Evolutionary conservation across 768 basidiomycete species (phyloP).

Genomic region (Suillus hirtellus): DNA sequence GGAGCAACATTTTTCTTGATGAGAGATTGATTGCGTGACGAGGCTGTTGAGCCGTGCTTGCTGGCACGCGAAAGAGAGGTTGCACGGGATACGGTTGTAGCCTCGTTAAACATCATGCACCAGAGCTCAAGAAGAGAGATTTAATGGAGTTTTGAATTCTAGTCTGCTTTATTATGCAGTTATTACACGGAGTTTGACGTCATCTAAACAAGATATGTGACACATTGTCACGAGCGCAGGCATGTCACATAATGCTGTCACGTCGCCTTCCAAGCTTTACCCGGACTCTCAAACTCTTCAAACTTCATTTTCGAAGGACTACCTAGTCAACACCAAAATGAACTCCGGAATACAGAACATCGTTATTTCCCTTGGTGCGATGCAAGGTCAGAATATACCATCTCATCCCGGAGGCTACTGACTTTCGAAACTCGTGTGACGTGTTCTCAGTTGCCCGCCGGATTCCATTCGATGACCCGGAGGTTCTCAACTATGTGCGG

Average conservation of each 20-base stretch:
- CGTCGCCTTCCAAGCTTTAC: slow-evolving; percentile 10
- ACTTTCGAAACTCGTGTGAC: slow-evolving; percentile 2
- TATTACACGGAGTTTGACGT: slow-evolving; percentile 3
- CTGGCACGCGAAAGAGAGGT: slow-evolving; percentile 69
- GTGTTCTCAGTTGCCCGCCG: slow-evolving; percentile 73
- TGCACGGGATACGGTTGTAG: slow-evolving; percentile 61
- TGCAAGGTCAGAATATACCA: slow-evolving; percentile 65
- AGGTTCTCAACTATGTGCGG: slow-evolving; percentile 79
- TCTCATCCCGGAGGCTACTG: neutral
- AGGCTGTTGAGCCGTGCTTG: slow-evolving; percentile 63
- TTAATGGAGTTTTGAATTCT: neutral
- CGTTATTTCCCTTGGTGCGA: slow-evolving; percentile 86
- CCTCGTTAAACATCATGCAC: slow-evolving; percentile 39
- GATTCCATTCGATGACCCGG: slow-evolving; percentile 88
- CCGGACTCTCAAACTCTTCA: slow-evolving; percentile 5
- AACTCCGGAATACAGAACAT: slow-evolving; percentile 80
- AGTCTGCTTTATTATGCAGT: neutral
- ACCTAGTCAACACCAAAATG: slow-evolving; percentile 44
- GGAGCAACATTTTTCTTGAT: slow-evolving; percentile 94
- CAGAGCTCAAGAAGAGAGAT: neutral
- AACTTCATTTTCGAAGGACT: slow-evolving; percentile 15
- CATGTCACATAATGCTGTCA: slow-evolving; percentile 17
- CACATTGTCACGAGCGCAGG: slow-evolving; percentile 21
- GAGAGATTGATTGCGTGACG: slow-evolving; percentile 77
- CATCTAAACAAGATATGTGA: slow-evolving; percentile 24